These are phyloP conservation scores for Spergularia marina DNA, from an alignment of 148 eudicot species.

Conservation along the genomic window DNA sequence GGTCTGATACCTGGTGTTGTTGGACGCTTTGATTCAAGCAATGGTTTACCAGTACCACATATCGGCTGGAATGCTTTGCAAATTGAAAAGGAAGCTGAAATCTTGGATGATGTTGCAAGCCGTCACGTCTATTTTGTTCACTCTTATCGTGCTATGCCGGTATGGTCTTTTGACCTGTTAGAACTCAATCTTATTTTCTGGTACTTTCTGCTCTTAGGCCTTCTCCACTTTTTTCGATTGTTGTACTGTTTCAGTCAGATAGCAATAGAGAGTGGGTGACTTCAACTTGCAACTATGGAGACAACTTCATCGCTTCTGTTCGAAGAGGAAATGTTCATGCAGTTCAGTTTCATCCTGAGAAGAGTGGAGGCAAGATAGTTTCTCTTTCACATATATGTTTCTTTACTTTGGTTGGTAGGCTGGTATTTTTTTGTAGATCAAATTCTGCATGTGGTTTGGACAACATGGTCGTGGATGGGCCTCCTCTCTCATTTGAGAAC, in stretches of 20 bases:
- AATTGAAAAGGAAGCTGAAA: conserved; percentile 55
- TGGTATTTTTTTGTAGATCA: not conserved
- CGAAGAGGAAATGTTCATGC: conserved; percentile 88
- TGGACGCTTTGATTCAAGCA: conserved; percentile 82
- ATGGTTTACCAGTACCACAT: conserved; percentile 83
- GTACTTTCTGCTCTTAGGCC: conserved; percentile 11
- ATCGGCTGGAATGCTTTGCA: conserved; percentile 94
- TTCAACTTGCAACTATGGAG: conserved; percentile 90
- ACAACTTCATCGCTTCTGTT: conserved; percentile 76
- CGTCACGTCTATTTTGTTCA: conserved; percentile 97
- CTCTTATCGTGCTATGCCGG: conserved; percentile 93
- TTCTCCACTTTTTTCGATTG: conserved; percentile 9
- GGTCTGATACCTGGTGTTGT: conserved; percentile 90
- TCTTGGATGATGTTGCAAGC: conserved; percentile 69
- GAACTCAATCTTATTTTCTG: conserved; percentile 3
- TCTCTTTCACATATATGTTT: not conserved
- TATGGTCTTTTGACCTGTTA: conserved; percentile 31
- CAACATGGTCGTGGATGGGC: too few species aligned
- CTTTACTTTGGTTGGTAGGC: not conserved
- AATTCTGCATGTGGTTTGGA: not conserved
- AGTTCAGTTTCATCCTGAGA: conserved; percentile 99
- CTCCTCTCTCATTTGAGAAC: too few species aligned
- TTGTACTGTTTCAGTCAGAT: conserved; percentile 49
- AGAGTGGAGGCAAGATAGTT: conserved; percentile 80
- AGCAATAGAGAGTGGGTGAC: conserved; percentile 91